phyloP scores from a whole-genome alignment of 1,284 basidiomycete genomes.

The Tetrapyrgos nigripes region DNA sequence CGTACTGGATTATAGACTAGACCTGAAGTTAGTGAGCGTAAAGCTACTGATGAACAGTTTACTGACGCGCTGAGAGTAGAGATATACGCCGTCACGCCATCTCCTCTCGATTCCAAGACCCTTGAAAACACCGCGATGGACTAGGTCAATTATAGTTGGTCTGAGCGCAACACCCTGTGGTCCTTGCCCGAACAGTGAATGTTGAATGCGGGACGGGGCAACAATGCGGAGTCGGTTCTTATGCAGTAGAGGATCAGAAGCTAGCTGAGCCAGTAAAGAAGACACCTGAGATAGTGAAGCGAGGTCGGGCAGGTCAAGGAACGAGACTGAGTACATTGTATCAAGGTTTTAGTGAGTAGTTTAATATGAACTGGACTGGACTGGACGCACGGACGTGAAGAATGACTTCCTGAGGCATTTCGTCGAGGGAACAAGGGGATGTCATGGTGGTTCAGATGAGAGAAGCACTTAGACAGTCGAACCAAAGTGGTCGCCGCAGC shows the following conservation, averaged over 20 bases:
- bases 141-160: conserved; percentile 68
- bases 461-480: not conserved
- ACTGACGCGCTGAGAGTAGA: conserved; percentile 66
- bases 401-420: conserved; percentile 60
- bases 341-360: not conserved
- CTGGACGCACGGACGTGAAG: conserved; percentile 60
- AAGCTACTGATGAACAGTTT: conserved; percentile 11
- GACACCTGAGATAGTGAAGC: conserved; percentile 53
- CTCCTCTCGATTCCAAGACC: conserved; percentile 68
- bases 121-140: conserved; percentile 70
- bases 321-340: conserved; percentile 56
- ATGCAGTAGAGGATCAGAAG: conserved; percentile 67
- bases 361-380: conserved; percentile 13
- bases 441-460: conserved; percentile 1
- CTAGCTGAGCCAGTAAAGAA: conserved; percentile 51
- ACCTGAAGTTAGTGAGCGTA: conserved; percentile 2
- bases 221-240: conserved; percentile 62
- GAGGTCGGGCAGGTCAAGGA: conserved; percentile 74
- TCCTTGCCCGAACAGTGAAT: conserved; percentile 64
- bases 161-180: conserved; percentile 59
- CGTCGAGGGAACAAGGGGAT: conserved; percentile 5
- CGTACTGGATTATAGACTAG: conserved; percentile 66
- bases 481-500: not conserved
- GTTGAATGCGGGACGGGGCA: conserved; percentile 68
- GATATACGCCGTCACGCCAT: conserved; percentile 68